Evolutionary conservation across 441 rosid genomes (phyloP).

Genomic region (Brassica balearica): DNA sequence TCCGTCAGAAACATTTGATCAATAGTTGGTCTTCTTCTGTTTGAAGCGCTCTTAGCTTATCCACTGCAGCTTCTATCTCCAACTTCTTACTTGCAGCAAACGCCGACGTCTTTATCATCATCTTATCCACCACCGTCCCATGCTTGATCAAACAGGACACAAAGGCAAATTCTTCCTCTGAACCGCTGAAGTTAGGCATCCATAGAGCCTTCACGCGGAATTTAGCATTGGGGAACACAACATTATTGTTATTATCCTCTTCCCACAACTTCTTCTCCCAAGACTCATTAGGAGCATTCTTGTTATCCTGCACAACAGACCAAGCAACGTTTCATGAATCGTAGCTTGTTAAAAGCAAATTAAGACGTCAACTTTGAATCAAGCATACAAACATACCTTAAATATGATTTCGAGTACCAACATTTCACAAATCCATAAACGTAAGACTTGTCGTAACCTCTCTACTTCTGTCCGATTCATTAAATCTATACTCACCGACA

Average conservation of each 20-base stretch:
- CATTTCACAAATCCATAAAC: not conserved
- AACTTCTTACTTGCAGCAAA: not conserved
- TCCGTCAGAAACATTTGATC: not conserved
- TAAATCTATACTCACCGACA: not conserved
- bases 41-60: not conserved
- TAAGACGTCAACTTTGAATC: not conserved
- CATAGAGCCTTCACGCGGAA: not conserved
- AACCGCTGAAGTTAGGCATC: slow-evolving; percentile 1
- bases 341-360: not conserved
- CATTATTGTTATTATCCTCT: not conserved
- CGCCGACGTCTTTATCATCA: not conserved
- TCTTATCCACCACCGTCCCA: not conserved
- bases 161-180: not conserved
- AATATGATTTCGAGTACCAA: not conserved
- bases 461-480: not conserved
- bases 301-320: slow-evolving; percentile 4
- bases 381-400: not conserved
- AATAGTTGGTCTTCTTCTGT: not conserved
- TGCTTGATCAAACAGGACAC: not conserved
- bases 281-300: not conserved
- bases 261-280: not conserved
- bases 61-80: not conserved
- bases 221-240: not conserved
- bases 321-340: not conserved
- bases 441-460: not conserved